Conservation (phyloP, 2,329 filamentous ascomycete genomes). For the Colletotrichum caudatum region DNA sequence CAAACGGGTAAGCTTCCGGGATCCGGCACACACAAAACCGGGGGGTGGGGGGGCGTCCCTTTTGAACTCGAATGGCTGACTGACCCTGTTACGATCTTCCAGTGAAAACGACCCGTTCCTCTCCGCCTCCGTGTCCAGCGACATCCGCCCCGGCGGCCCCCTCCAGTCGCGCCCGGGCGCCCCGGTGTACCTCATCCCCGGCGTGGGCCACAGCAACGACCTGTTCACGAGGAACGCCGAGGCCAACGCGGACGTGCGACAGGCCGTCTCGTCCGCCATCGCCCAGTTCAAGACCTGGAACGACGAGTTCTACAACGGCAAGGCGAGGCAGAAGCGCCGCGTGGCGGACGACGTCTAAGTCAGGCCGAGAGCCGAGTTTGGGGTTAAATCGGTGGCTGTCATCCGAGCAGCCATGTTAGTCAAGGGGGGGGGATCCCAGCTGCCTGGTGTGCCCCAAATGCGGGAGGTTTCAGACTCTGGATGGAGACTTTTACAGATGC, state of each 20-base stretch:
- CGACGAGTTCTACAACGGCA: conserved; percentile 56
- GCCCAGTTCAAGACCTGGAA: conserved; percentile 66
- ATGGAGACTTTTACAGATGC: neutral
- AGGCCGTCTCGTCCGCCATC: conserved; percentile 61
- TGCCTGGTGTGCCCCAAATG: no score
- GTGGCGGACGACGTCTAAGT: neutral
- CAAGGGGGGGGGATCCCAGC: neutral
- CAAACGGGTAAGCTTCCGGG: conserved; percentile 57
- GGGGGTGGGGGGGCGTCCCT: no score
- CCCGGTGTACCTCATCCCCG: conserved; percentile 66
- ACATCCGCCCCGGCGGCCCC: conserved; percentile 66
- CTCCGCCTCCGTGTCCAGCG: conserved; percentile 63
- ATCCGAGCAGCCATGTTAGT: neutral
- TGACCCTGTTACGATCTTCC: neutral
- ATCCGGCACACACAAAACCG: conserved; percentile 18
- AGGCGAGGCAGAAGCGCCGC: conserved; percentile 13
- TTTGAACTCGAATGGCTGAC: neutral
- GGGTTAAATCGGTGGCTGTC: neutral
- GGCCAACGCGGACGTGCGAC: conserved; percentile 57
- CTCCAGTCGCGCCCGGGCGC: conserved; percentile 58
- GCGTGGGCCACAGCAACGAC: conserved; percentile 68
- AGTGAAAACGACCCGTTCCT: conserved; percentile 70
- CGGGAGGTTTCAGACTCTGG: neutral
- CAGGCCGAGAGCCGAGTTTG: neutral
- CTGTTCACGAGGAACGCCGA: conserved; percentile 58